Conservation (phyloP, 2,329 filamentous ascomycete genomes). For the Moelleriella libera region DNA sequence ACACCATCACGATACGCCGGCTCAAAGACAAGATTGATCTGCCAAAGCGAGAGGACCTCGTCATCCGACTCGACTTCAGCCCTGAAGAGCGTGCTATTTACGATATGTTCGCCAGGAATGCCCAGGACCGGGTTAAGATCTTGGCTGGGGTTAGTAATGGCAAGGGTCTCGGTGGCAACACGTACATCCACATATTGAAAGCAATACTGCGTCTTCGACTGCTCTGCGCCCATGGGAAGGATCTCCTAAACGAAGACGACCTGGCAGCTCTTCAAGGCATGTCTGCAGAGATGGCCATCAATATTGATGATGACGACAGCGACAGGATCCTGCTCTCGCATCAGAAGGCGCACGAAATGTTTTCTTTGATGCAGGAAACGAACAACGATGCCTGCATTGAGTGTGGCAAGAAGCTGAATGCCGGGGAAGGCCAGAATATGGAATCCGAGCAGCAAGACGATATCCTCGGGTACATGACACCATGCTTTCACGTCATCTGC, state of each 20-base stretch:
- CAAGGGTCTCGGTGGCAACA: conserved; percentile 62
- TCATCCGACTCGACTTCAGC: conserved; percentile 63
- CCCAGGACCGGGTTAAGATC: conserved; percentile 64
- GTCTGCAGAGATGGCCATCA: conserved; percentile 75
- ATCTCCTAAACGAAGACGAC: conserved; percentile 75
- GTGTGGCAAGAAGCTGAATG: conserved; percentile 52
- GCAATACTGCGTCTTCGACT: conserved; percentile 80
- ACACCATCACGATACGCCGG: conserved; percentile 85
- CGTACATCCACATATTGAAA: conserved; percentile 88
- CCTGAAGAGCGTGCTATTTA: conserved; percentile 65
- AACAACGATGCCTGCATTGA: conserved; percentile 59
- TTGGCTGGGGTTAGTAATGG: conserved; percentile 45
- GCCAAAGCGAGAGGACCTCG: conserved; percentile 56
- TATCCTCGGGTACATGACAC: conserved; percentile 64
- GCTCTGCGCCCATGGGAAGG: conserved; percentile 87
- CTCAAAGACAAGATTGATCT: conserved; percentile 85
- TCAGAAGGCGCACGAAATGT: conserved; percentile 71
- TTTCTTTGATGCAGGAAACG: conserved; percentile 71
- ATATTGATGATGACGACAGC: conserved; percentile 68
- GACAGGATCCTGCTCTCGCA: conserved; percentile 44
- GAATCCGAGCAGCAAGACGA: conserved; percentile 47
- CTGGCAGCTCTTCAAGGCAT: conserved; percentile 66
- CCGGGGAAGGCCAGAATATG: conserved; percentile 38
- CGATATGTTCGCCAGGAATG: conserved; percentile 70
- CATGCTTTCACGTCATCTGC: conserved; percentile 80